These are phyloP conservation scores for Globisporangium cylindrosporum DNA, from an alignment of 352 stramenopile genomes.

Conservation along the genomic window DNA sequence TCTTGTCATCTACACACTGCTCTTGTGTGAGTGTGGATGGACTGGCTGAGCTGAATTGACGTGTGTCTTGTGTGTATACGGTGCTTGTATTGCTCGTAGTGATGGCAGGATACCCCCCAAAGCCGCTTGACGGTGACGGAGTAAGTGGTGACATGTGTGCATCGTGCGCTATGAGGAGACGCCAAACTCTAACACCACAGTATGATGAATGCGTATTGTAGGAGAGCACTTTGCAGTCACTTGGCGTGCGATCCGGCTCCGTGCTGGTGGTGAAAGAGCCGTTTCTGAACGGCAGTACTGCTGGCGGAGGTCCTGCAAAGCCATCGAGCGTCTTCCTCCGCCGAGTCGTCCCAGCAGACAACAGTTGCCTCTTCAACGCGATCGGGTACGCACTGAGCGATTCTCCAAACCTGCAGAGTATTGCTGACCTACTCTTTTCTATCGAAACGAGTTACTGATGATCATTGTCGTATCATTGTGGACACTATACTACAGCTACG, in stretches of 20 bases:
- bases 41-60: not conserved
- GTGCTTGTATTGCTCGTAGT: slow-evolving; percentile 30
- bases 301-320: slow-evolving; percentile 11
- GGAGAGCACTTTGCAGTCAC: slow-evolving; percentile 41
- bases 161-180: not conserved
- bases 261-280: slow-evolving; percentile 73
- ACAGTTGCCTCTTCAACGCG: slow-evolving; percentile 87
- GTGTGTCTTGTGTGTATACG: not conserved
- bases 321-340: slow-evolving; percentile 59
- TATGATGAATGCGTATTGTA: slow-evolving; percentile 11
- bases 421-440: not conserved
- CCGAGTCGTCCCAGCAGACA: slow-evolving; percentile 77
- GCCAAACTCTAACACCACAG: not conserved
- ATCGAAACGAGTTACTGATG: not conserved
- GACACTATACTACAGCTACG: slow-evolving; percentile 34
- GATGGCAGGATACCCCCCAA: slow-evolving; percentile 74
- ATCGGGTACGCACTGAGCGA: slow-evolving; percentile 43
- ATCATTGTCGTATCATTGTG: not conserved
- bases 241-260: slow-evolving; percentile 64
- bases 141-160: slow-evolving; percentile 30
- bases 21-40: slow-evolving; percentile 10
- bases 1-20: not conserved
- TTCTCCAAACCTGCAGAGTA: not conserved
- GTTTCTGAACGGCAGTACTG: slow-evolving; percentile 17
- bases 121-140: slow-evolving; percentile 54